Evolutionary conservation across 345 rosid genomes (phyloP).

Genomic region (Anacardium occidentale): DNA sequence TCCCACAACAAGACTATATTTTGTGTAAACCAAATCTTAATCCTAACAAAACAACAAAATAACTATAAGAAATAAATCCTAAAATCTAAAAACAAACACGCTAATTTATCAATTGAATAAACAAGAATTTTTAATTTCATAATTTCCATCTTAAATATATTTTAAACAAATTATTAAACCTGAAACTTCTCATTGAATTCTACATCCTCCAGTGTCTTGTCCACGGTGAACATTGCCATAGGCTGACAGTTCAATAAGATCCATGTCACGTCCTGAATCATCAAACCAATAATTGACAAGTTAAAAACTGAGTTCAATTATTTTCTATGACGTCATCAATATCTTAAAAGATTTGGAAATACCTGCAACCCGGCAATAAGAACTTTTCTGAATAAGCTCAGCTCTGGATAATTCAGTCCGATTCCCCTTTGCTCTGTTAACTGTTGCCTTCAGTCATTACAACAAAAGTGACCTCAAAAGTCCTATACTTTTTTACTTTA

Average conservation of each 20-base stretch:
- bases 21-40: no score
- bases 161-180: background rate
- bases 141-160: background rate
- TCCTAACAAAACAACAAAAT: no score
- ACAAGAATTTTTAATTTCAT: background rate
- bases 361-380: slow-evolving; percentile 93
- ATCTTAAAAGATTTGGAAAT: slow-evolving; percentile 10
- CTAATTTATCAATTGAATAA: background rate
- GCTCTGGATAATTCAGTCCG: slow-evolving; percentile 75
- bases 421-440: slow-evolving; percentile 86
- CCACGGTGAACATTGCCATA: slow-evolving; percentile 74
- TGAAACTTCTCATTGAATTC: slow-evolving; percentile 56
- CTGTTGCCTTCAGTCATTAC: slow-evolving; percentile 57
- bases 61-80: no score
- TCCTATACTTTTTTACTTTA: background rate
- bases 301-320: slow-evolving; percentile 12
- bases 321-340: background rate
- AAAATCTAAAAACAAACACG: no score
- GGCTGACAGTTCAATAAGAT: slow-evolving; percentile 80
- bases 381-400: slow-evolving; percentile 80
- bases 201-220: slow-evolving; percentile 71
- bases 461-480: background rate
- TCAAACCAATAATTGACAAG: slow-evolving; percentile 15
- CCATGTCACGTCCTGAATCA: slow-evolving; percentile 80
- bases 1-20: no score